phyloP scores from a whole-genome alignment of 495 filamentous ascomycete genomes.

The Acidomyces sp. region DNA sequence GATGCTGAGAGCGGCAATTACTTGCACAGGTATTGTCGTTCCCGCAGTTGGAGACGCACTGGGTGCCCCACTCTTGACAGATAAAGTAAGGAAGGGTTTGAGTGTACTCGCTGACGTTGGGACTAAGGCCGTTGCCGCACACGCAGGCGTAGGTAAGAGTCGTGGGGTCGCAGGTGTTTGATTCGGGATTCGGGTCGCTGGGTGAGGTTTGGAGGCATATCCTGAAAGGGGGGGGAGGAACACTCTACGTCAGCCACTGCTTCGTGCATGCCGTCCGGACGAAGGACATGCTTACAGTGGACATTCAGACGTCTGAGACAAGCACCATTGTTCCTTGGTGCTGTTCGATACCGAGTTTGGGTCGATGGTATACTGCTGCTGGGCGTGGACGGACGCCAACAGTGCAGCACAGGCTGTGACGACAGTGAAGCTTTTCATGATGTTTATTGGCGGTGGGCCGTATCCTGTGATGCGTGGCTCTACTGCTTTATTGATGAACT shows the following conservation, averaged over 20 bases:
- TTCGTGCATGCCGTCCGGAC: too few relatives aligned
- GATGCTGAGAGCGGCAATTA: slow-evolving; percentile 55
- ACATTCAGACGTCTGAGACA: slow-evolving; percentile 11
- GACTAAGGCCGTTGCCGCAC: slow-evolving; percentile 55
- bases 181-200: slow-evolving; percentile 35
- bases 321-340: slow-evolving; percentile 20
- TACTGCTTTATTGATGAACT: too few relatives aligned
- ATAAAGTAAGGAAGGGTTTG: slow-evolving; percentile 76
- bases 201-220: slow-evolving; percentile 60
- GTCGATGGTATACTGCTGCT: slow-evolving; percentile 43
- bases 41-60: slow-evolving; percentile 54
- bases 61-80: slow-evolving; percentile 56
- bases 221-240: too few relatives aligned
- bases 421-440: slow-evolving; percentile 21
- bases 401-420: slow-evolving; percentile 18
- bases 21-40: slow-evolving; percentile 46
- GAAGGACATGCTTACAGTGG: slow-evolving; percentile 14
- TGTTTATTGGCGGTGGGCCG: slow-evolving; percentile 1
- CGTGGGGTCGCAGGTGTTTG: slow-evolving; percentile 55
- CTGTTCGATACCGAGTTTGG: slow-evolving; percentile 38
- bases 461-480: too few relatives aligned
- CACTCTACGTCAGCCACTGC: too few relatives aligned
- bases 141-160: slow-evolving; percentile 58
- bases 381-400: slow-evolving; percentile 26
- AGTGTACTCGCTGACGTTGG: slow-evolving; percentile 72